Evolutionary conservation across 768 basidiomycete genomes (phyloP), one percentile per base, ranked within the genome.

Genomic region (Tylopilus felleus): DNA sequence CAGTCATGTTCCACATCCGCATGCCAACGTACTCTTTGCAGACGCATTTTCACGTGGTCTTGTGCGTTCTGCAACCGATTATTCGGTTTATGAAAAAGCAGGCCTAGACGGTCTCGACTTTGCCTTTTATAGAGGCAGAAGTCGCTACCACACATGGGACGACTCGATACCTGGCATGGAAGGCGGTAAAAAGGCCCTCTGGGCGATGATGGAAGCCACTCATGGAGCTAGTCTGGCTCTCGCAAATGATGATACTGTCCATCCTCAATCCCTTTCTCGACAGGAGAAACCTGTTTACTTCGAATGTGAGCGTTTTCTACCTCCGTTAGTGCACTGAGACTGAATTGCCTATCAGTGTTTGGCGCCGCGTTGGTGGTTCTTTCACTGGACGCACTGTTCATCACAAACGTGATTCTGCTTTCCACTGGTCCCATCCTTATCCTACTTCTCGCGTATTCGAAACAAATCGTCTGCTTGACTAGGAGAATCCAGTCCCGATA

Each of bases 181-280:
- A 3, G 85, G 84, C 0, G 74, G 77, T 13, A 74, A 77, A 59
- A 77, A 72, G 33, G 73, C 85, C 8, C 71, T 93, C 9, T 93
- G 90, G 89, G 77, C 82, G 3, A 88, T 91, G 85, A 80, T 93
- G 80, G 87, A 92, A 57, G 75, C 77, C 1, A 73, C 82, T 0
- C 70, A 75, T 47, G 80, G 76, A 4, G 81, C 83, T 0, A 87
- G 84, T 8, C 44, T 76, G 8, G 74, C 74, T 2, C 68, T 93
- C 28, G 71, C 86, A 23, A 79, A 85, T 40, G 69, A 73, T 43
- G 74, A 73, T 48, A n/a, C 27, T 7, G 50, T 54, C 48, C 68
- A 65, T 12, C 50, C 60, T 40, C 56, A 64, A 60, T 68, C 43
- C 65, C 72, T 2, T 31, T 39, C 55, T 16, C 51, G 47, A 22